Base-by-base conservation (phyloP, 83 land plant species). In the Isoetes engelmannii region DNA sequence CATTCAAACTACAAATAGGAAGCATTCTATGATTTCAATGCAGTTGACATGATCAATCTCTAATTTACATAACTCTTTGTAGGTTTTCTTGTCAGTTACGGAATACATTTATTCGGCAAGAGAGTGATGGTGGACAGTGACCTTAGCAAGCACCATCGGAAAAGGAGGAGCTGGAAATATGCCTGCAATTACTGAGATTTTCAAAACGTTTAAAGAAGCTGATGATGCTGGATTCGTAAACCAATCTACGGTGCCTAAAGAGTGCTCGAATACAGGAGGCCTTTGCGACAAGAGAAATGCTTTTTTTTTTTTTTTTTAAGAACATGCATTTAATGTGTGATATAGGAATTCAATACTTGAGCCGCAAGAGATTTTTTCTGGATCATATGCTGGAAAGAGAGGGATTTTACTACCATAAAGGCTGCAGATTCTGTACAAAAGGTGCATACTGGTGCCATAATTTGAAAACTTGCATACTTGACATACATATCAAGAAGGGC, bases 131-230 rank as follows among this genome's bases (percentile, higher is more conserved):
- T 67, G 68, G 68, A 6, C 69, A 12, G 53, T 7, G 53, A 49
- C 7, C 10, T 49, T 7, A 12, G 53, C 10, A 64, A 55, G 18
- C 76, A 72, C 70, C 68, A 69, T 60, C n/a, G n/a, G n/a, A n/a
- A n/a, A 58, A 58, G 15, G 20, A 15, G 20, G 82, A 70, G 47
- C 67, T 44, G 0, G 80, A 49, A 81, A 77, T 51, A 20, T 79
- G 7, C 77, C 85, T 44, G 77, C 68, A 69, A 61, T 85, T 49
- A 63, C 84, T 6, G 73, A 80, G 21, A 86, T 94, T 61, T 82
- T 94, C 42, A 86, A 87, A 54, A 85, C 90, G 47, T 80, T 94
- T 51, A 86, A 79, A 70, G 85, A 59, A 49, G 80, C 91, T 41
- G 87, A 94, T 54, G 97, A 94, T 90, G 86, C 84, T 50, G 66